Base-by-base conservation (phyloP, 1,284 basidiomycete species). In the Mycosarcoma maydis region DNA sequence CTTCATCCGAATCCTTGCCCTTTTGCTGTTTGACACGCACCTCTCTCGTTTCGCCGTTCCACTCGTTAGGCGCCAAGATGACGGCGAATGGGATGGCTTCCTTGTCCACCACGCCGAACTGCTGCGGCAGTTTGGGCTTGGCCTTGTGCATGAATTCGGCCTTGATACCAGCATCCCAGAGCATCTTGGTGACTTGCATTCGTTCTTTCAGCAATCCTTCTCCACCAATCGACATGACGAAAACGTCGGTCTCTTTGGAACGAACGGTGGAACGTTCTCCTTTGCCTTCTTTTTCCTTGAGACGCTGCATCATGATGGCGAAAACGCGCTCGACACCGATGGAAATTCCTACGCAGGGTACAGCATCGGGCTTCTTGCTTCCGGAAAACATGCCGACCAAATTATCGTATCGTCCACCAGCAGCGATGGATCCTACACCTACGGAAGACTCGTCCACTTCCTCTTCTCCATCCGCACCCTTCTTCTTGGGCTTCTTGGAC, bases 251-350 rank as follows among this genome's bases (percentile, higher is more conserved):
- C 81, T 92, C 92, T 84, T 97, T 98, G 47, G 88, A 89, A 77
- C 94, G 86, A 3, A 83, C 79, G 83, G 87, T 87, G 4, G 62
- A 56, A 10, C 47, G 40, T 30, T 75, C 62, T 34, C 74, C 77
- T 8, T 46, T 82, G 79, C 45, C 82, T 75, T 57, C 90, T 88
- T 71, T 86, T 75, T 90, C 90, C 22, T 87, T 87, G 87, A 91
- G 90, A 82, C 89, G 90, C 56, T 90, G 90, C 89, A 92, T 93
- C 68, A 96, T 84, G 75, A 99, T 87, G 30, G 92, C 91, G 80
- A 97, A 98, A 60, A 98, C 90, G n/a, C 96, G 85, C 84, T 98
- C 96, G 46, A 98, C 86, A 23, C 96, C 96, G 71, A 98, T 90
- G 67, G 89, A 92, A 29, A 98, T 88, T 20, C 96, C 95, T 11